phyloP scores from a whole-genome alignment of 1,139 yeast genomes.

The Taphrina populina region DNA sequence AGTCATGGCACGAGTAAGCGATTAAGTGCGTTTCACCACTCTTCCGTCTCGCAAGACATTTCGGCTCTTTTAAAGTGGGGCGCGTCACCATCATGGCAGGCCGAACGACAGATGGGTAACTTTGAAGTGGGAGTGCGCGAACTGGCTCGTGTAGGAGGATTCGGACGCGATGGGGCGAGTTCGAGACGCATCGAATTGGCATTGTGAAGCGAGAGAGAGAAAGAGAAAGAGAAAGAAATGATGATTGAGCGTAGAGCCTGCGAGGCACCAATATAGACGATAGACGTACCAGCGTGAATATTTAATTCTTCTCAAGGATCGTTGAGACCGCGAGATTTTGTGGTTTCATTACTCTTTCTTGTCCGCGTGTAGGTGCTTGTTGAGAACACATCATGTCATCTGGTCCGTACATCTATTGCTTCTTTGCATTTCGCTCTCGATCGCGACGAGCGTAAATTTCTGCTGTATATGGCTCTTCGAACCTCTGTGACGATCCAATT shows the following conservation, averaged over 20 bases:
- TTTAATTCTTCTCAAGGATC: too few species aligned
- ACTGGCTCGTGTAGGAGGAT: slow-evolving; percentile 15
- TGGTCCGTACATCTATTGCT: too few species aligned
- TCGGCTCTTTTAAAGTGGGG: neutral
- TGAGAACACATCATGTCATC: too few species aligned
- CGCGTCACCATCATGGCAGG: neutral
- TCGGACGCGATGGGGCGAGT: slow-evolving; percentile 18
- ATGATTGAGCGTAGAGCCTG: too few species aligned
- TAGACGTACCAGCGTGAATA: too few species aligned
- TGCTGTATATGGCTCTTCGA: slow-evolving; percentile 73
- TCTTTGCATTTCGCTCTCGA: slow-evolving; percentile 44
- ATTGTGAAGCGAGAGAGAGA: too few species aligned
- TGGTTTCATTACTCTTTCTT: too few species aligned
- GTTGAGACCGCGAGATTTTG: too few species aligned
- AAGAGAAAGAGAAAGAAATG: too few species aligned
- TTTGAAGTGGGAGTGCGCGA: slow-evolving; percentile 15
- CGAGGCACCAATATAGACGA: too few species aligned
- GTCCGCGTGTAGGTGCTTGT: too few species aligned
- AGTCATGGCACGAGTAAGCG: too few species aligned
- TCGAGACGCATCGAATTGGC: slow-evolving; percentile 10
- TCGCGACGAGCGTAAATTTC: slow-evolving; percentile 73
- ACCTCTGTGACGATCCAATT: neutral
- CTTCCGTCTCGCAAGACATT: slow-evolving; percentile 16
- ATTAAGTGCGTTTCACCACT: neutral
- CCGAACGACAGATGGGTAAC: neutral